A percentile compares a stretch with the other conserved stretches of the same genome.
phyloP scores from a whole-genome alignment of 164 flowering plant genomes.

The Sextonia rubra region DNA sequence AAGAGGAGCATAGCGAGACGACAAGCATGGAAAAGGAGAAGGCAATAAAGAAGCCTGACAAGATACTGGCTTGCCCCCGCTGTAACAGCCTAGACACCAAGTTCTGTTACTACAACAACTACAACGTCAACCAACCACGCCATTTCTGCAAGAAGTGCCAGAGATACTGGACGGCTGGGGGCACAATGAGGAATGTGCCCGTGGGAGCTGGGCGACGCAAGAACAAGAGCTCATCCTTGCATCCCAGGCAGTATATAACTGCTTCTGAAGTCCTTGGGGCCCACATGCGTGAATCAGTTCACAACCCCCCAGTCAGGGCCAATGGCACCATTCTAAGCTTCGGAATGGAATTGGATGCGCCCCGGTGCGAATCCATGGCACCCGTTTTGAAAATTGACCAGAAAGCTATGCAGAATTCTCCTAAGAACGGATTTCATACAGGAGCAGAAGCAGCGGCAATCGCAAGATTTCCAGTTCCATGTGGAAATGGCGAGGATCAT shows the following conservation, averaged over 20 bases:
- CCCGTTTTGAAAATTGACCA: slow-evolving; percentile 47
- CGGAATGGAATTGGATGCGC: slow-evolving; percentile 34
- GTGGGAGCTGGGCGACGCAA: slow-evolving; percentile 89
- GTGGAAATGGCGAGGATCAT: slow-evolving; percentile 42
- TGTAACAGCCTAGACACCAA: slow-evolving; percentile 88
- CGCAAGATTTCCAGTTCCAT: slow-evolving; percentile 18
- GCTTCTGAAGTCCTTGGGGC: slow-evolving; percentile 51
- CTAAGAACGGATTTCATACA: slow-evolving; percentile 29
- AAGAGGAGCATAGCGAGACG: slow-evolving; percentile 28
- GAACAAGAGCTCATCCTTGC: slow-evolving; percentile 62
- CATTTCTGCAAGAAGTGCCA: slow-evolving; percentile 87
- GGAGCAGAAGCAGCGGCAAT: slow-evolving; percentile 16
- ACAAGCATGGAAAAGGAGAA: slow-evolving; percentile 37
- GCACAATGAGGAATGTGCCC: slow-evolving; percentile 87
- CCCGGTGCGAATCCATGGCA: slow-evolving; percentile 55
- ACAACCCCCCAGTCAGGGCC: slow-evolving; percentile 27
- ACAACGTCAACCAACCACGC: slow-evolving; percentile 75
- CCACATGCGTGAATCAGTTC: slow-evolving; percentile 32
- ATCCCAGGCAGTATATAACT: slow-evolving; percentile 51
- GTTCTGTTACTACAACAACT: slow-evolving; percentile 87
- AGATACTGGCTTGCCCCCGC: slow-evolving; percentile 84
- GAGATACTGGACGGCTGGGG: slow-evolving; percentile 89
- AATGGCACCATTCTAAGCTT: slow-evolving; percentile 56
- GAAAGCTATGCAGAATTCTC: slow-evolving; percentile 26
- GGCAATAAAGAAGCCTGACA: slow-evolving; percentile 68